phyloP scores from a whole-genome alignment of 176 grass and related monocot genomes.

The barley (Hordeum vulgare) region DNA sequence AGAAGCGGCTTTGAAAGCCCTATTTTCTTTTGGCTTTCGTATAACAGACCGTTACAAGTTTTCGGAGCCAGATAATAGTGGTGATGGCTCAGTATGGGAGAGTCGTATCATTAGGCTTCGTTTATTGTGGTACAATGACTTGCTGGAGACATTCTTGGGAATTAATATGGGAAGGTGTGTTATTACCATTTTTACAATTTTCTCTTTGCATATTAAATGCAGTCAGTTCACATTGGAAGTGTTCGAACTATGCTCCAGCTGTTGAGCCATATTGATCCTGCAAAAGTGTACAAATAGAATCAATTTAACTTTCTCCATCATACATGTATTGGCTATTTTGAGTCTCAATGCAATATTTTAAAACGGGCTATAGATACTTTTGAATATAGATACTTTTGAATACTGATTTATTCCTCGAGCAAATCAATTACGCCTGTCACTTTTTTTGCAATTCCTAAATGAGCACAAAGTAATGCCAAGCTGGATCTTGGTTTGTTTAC shows the following conservation, averaged over 20 bases:
- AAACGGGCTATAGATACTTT: conserved; percentile 1
- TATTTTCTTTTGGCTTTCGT: conserved; percentile 79
- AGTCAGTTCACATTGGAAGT: neutral
- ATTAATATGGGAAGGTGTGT: conserved; percentile 96
- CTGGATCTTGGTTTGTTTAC: neutral
- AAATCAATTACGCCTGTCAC: neutral
- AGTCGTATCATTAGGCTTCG: conserved; percentile 63
- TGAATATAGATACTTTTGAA: neutral
- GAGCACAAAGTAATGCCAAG: neutral
- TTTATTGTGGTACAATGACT: conserved; percentile 68
- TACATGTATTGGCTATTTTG: neutral
- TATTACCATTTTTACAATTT: conserved; percentile 23
- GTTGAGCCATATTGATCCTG: conserved; percentile 8
- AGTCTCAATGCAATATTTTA: neutral
- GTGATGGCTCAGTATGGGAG: conserved; percentile 50
- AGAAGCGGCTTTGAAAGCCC: conserved; percentile 60
- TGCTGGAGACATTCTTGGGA: conserved; percentile 88
- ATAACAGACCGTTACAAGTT: conserved; percentile 69
- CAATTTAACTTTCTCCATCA: conserved; percentile 2
- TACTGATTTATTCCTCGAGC: neutral
- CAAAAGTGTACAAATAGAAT: conserved; percentile 1
- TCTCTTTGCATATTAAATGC: conserved; percentile 11
- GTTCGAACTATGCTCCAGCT: conserved; percentile 19
- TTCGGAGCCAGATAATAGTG: conserved; percentile 38
- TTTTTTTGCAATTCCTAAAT: neutral